phyloP scores from a whole-genome alignment of 805 yeast genomes.

The Nakazawaea sp. region DNA sequence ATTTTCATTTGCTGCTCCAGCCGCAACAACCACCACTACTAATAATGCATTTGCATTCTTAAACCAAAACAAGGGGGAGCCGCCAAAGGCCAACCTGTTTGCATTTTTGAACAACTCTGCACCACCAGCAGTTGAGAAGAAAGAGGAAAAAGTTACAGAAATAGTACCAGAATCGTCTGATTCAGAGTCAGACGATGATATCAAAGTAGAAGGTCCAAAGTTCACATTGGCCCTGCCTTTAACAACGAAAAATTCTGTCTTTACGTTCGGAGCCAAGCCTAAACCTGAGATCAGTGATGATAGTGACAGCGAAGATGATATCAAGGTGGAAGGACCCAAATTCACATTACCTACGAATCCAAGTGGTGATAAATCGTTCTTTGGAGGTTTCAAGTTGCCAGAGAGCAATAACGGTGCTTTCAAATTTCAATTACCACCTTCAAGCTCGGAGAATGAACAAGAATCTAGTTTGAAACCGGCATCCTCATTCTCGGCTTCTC shows the following conservation, averaged over 20 bases:
- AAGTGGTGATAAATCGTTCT: constrained; percentile 15
- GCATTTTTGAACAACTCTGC: constrained; percentile 10
- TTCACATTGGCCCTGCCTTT: constrained; percentile 44
- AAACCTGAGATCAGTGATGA: constrained; percentile 18
- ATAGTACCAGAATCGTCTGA: constrained; percentile 17
- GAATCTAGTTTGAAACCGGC: too few species aligned
- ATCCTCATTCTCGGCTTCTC: too few species aligned
- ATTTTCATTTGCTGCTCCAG: background rate
- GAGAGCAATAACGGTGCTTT: too few species aligned
- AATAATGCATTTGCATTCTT: too few species aligned
- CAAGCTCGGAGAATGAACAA: too few species aligned
- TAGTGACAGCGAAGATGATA: constrained; percentile 39
- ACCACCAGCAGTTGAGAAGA: background rate
- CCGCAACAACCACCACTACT: too few species aligned
- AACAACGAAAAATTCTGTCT: constrained; percentile 41
- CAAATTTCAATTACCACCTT: too few species aligned
- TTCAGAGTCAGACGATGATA: constrained; percentile 39
- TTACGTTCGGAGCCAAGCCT: constrained; percentile 33
- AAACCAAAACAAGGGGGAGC: too few species aligned
- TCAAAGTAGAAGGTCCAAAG: constrained; percentile 66
- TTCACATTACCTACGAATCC: constrained; percentile 43
- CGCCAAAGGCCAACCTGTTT: background rate
- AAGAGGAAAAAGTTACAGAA: too few species aligned
- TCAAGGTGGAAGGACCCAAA: constrained; percentile 65
- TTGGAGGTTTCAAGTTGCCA: constrained; percentile 22